Evolutionary conservation across 1,139 yeast species (phyloP), one percentile per base, ranked within the genome.

Genomic region (Cylindricascospora bacillispora): DNA sequence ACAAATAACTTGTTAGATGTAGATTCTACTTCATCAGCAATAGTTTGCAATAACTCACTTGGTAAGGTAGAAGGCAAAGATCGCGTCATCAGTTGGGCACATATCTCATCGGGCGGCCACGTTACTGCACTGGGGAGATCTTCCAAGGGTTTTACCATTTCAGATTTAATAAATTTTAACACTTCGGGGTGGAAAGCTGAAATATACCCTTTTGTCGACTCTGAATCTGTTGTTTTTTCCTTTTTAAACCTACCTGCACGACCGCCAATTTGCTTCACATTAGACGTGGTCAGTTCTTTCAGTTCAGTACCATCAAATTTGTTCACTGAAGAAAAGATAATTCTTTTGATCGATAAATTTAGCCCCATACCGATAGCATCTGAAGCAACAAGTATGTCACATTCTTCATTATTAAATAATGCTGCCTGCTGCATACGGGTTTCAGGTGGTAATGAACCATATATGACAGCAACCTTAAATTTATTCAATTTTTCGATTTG

Each of bases 291-390:
- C 24, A 86, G 54, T 2, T 55, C 54, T 3, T 57, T 57, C 39
- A 63, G 56, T 13, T 56, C 58, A 12, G 48, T 50, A 3, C 97
- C 97, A 49, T 85, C 72, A 44, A 68, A 89, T 54, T 89, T 92
- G 30, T 53, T 54, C 15, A 70, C 62, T 1, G 76, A 65, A 17
- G 78, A 70, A 46, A 89, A 86, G 1, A 89, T 68, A 11, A 89
- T 70, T 34, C 98, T 60, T 37, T 75, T 73, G 40, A 89, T 85
- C 15, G 79, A 76, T 45, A 89, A 62, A 47, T 89, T 89, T 31
- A 89, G 63, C 0, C 99, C 99, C 97, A 89, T 89, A 2, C 98
- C 98, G 35, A 89, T 73, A 0, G 99, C 99, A 59, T 89, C 98
- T 1, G 95, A 81, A 0, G 98, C 97, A 3, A 89, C 82, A 27